Evolutionary conservation across 2,329 filamentous ascomycete genomes (phyloP).

Genomic region (Ceratocystis huliohia): DNA sequence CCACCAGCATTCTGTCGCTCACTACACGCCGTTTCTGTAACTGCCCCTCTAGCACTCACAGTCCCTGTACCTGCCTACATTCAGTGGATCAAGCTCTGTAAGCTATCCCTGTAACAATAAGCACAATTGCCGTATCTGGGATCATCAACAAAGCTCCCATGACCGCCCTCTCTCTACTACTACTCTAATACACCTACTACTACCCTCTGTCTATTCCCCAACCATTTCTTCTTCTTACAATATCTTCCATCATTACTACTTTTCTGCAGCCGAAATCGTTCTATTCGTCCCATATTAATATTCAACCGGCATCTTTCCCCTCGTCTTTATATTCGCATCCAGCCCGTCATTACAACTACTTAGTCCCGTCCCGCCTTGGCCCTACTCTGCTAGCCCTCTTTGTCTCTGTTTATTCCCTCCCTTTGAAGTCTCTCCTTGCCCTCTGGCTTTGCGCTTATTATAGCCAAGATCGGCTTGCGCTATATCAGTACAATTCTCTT

Average conservation of each 20-base stretch:
- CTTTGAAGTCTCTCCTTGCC: background rate
- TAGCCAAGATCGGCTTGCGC: background rate
- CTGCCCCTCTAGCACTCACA: background rate
- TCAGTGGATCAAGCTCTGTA: no score
- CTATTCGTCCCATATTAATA: background rate
- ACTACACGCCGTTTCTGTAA: background rate
- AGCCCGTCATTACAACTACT: background rate
- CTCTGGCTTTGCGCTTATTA: conserved; percentile 1
- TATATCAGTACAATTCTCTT: background rate
- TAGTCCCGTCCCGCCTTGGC: background rate
- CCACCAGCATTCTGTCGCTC: background rate
- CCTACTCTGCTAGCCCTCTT: background rate
- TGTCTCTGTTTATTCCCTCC: conserved; percentile 1
- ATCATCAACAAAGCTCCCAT: background rate
- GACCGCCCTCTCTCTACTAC: background rate
- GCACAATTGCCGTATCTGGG: background rate
- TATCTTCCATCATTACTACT: background rate
- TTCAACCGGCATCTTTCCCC: background rate
- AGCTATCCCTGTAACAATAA: background rate
- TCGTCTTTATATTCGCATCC: background rate
- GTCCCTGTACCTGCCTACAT: background rate
- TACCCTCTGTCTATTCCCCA: background rate
- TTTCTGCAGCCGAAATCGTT: background rate
- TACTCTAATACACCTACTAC: no score
- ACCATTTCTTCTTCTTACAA: background rate